These are phyloP conservation scores for Calonectria naviculata DNA, from an alignment of 2,329 filamentous ascomycete genomes.

Conservation along the genomic window DNA sequence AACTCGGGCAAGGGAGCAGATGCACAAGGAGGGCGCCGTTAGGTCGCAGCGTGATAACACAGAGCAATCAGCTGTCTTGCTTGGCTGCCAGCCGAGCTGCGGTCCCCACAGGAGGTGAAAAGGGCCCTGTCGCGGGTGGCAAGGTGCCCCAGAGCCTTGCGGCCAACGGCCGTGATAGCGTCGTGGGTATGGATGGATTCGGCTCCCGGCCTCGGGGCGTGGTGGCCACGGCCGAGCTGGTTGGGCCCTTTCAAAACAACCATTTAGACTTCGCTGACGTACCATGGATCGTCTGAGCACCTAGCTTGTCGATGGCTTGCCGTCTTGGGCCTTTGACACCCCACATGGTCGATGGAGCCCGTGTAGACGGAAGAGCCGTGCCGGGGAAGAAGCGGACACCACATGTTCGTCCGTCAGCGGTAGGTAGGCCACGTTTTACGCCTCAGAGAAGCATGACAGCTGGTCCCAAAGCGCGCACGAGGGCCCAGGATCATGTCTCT, in stretches of 20 bases:
- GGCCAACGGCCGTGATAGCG: background rate
- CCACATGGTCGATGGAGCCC: background rate
- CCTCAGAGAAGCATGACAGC: background rate
- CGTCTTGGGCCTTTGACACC: constrained; percentile 26
- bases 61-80: background rate
- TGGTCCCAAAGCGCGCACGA: background rate
- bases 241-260: constrained; percentile 16
- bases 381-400: constrained; percentile 20
- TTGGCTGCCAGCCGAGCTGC: background rate
- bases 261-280: constrained; percentile 21
- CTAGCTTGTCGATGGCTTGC: constrained; percentile 28
- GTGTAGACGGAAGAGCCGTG: constrained; percentile 31
- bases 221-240: constrained; percentile 15
- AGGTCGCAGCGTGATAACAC: constrained; percentile 5
- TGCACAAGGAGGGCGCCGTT: constrained; percentile 16
- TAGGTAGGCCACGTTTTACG: background rate
- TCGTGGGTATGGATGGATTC: constrained; percentile 1
- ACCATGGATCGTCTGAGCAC: constrained; percentile 8
- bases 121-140: background rate
- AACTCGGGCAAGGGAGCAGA: background rate
- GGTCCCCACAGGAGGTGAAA: constrained; percentile 4
- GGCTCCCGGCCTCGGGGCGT: constrained; percentile 3
- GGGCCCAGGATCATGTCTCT: background rate
- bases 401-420: background rate
- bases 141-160: constrained; percentile 5